phyloP scores from a whole-genome alignment of 495 filamentous ascomycete species.

The Daldinia vernicosa region DNA sequence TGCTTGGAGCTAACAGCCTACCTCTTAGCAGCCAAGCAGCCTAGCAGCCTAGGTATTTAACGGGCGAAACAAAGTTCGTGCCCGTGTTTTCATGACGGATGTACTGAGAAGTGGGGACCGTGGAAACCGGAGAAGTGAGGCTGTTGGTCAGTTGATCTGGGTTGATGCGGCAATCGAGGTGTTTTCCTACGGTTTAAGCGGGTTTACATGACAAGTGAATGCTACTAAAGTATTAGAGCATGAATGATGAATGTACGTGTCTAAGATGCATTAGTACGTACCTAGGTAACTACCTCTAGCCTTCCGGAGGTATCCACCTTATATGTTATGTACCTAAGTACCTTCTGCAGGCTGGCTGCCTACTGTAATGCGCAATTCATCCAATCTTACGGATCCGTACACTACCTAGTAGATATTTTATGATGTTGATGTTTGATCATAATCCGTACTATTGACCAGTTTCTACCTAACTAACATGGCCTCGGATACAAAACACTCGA shows the following conservation, averaged over 20 bases:
- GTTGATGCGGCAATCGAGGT: background rate
- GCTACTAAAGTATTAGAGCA: background rate
- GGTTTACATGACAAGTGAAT: background rate
- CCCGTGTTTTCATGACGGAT: conserved; percentile 20
- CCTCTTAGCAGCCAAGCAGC: too few relatives aligned
- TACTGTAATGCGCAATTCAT: background rate
- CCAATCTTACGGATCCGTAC: too few relatives aligned
- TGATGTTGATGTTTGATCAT: background rate
- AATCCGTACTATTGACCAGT: background rate
- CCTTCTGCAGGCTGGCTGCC: background rate
- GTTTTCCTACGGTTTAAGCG: background rate
- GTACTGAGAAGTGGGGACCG: conserved; percentile 10
- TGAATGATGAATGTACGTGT: background rate
- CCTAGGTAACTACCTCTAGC: background rate
- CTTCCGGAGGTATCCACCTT: background rate
- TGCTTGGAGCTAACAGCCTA: conserved; percentile 19
- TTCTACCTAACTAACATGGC: background rate
- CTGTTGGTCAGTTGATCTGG: background rate
- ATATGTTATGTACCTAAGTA: background rate
- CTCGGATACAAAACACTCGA: background rate
- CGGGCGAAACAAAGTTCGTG: background rate
- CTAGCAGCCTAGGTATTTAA: too few relatives aligned
- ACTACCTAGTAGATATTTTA: background rate
- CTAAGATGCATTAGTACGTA: background rate
- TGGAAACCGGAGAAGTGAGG: conserved; percentile 18